Base-by-base conservation (phyloP, 768 basidiomycete genomes). In the Kwoniella europaea region DNA sequence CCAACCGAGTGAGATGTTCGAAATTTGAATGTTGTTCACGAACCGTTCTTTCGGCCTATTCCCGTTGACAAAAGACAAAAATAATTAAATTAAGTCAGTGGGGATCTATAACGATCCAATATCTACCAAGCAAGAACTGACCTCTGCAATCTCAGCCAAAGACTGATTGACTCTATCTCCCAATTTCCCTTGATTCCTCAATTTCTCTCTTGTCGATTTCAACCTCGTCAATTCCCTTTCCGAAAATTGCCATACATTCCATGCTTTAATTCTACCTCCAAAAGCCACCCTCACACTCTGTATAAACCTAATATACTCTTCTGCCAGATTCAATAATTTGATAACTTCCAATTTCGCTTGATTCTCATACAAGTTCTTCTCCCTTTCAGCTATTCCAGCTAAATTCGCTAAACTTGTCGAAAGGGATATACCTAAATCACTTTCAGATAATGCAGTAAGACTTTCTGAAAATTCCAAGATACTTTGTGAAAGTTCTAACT, bases 271-370 rank as follows among this genome's bases (percentile, higher is more conserved):
- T 62, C 97, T 91, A 0, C 93, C 92, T 61, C 86, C 88, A 83
- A 98, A 97, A 1, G 95, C 93, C 71, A 93, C 86, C 71, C 92
- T 87, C 63, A 95, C 93, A 67, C 91, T 92, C 75, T 88, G 89
- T 71, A 96, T 92, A 63, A 98, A 86, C 63, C 96, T 87, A n/a
- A 93, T 89, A 80, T 98, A 98, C 83, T 97, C 94, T 78, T 98
- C 96, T 58, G 89, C 92, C 59, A 92, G 92, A 63, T 89, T 89
- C 87, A 94, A 86, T 35, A 98, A 81, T 0, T 91, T 91, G 41
- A 89, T 86, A 76, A 94, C 87, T 80, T 99, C 96, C 71, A 91
- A 90, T 73, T 91, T 90, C 0, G 92, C 88, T 79, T 95, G 93
- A 12, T 86, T 85, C 63, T 86, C 89, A 76, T 92, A 90, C 5